Evolutionary conservation across 441 rosid species (phyloP).

Genomic region (Jatropha multifida): DNA sequence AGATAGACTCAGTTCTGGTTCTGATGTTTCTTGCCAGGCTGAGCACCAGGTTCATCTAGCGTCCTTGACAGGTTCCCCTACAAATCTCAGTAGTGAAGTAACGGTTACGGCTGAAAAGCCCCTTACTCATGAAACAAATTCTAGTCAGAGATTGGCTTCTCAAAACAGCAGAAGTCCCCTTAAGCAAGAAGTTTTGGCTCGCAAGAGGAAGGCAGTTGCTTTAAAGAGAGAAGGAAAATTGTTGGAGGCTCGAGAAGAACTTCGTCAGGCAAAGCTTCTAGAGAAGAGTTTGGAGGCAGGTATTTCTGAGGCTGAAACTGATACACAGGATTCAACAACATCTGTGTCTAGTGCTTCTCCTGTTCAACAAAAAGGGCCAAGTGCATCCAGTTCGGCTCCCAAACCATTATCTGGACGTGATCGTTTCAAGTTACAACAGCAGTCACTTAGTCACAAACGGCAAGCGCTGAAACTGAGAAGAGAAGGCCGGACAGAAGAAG

Average conservation of each 20-base stretch:
- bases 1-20: conserved; percentile 18
- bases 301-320: conserved; percentile 31
- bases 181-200: conserved; percentile 58
- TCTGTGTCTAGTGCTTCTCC: conserved; percentile 34
- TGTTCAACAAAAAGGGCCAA: conserved; percentile 41
- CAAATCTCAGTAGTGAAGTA: conserved; percentile 23
- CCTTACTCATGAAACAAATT: conserved; percentile 27
- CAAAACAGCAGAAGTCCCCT: conserved; percentile 41
- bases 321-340: conserved; percentile 20
- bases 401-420: conserved; percentile 76
- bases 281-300: conserved; percentile 60
- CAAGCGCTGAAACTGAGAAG: conserved; percentile 88
- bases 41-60: conserved; percentile 17
- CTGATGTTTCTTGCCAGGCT: conserved; percentile 21
- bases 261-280: conserved; percentile 73
- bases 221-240: conserved; percentile 81
- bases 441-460: conserved; percentile 85
- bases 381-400: conserved; percentile 39
- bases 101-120: conserved; percentile 28
- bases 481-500: conserved; percentile 84
- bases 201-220: conserved; percentile 73
- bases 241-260: conserved; percentile 79
- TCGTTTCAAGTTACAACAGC: conserved; percentile 88
- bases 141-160: conserved; percentile 33
- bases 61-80: conserved; percentile 10